phyloP scores from a whole-genome alignment of 495 filamentous ascomycete species.

The Penicillium coprophilum region DNA sequence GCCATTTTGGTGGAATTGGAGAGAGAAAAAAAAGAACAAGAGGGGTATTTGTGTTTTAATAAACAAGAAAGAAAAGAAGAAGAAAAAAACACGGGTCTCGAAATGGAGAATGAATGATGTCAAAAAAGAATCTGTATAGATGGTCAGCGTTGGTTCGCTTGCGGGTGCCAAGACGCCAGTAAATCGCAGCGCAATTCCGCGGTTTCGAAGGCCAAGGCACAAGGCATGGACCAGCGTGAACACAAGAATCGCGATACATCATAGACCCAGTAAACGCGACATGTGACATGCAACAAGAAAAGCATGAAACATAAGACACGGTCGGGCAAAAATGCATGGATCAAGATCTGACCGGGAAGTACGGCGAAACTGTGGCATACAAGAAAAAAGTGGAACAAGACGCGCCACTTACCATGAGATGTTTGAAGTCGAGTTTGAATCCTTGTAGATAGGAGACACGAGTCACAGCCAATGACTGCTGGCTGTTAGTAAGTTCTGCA shows the following conservation, averaged over 20 bases:
- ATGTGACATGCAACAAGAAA: conserved; percentile 4
- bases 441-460: background rate
- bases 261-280: background rate
- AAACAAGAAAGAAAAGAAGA: conserved; percentile 8
- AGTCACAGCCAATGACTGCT: conserved; percentile 7
- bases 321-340: conserved; percentile 36
- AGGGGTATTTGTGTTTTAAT: conserved; percentile 1
- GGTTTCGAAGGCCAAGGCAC: conserved; percentile 15
- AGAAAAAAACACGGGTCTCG: conserved; percentile 9
- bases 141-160: conserved; percentile 44
- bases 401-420: conserved; percentile 16
- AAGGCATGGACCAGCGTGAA: background rate
- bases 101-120: conserved; percentile 16
- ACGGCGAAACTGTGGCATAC: conserved; percentile 15
- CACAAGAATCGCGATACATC: background rate
- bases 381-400: conserved; percentile 11
- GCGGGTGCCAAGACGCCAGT: conserved; percentile 43
- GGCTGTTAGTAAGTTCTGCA: conserved; percentile 11
- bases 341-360: conserved; percentile 29
- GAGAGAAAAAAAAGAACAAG: conserved; percentile 4
- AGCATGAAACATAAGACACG: conserved; percentile 22
- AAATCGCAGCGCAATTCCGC: conserved; percentile 34
- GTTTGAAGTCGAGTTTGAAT: conserved; percentile 4
- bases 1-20: conserved; percentile 28
- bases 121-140: conserved; percentile 33